Base-by-base conservation (phyloP, 2,329 filamentous ascomycete genomes). In the Penicillium sp. region DNA sequence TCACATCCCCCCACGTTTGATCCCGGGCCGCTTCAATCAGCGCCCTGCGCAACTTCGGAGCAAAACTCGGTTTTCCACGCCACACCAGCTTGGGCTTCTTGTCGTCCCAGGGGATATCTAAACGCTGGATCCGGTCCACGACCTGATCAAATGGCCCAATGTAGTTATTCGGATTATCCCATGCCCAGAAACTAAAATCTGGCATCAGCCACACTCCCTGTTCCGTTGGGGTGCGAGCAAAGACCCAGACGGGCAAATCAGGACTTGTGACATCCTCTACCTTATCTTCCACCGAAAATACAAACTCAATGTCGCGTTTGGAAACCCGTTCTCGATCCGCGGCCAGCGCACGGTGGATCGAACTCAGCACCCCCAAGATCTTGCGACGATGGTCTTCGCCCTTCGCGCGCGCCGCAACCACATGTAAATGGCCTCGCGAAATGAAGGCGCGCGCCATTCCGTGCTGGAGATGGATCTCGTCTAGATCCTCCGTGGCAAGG, bases 181-280 rank as follows among this genome's bases (percentile, higher is more conserved):
- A 82, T 5, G 75, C 73, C 77, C 79, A 83, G 66, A 77, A 81
- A 47, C 79, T 80, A 65, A 82, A 82, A 60, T 82, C 80, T 0
- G 80, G 80, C 62, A 82, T 81, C 16, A 82, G 67, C 80, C 80
- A 82, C 37, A 76, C 72, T 1, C 76, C 71, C 44, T 75, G 68
- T 52, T 79, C 75, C 13, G 71, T 71, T 0, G 72, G 63, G 22
- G 64, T 71, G n/a, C 69, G 68, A 1, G 75, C 72, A 58, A 78
- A 78, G 11, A 74, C 74, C 79, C 79, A 79, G 5, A 81, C 55
- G 16, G 78, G 70, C 39, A 71, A 62, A 13, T 69, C 67, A 0
- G 63, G 45, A 31, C 68, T 71, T 5, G 70, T 70, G 8, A 75
- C 70, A 60, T 82, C 79, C 37, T 80, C 73, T 1, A 78, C 69